Conservation (phyloP, 345 rosid species). For the Eucalyptus erythrocorys region DNA sequence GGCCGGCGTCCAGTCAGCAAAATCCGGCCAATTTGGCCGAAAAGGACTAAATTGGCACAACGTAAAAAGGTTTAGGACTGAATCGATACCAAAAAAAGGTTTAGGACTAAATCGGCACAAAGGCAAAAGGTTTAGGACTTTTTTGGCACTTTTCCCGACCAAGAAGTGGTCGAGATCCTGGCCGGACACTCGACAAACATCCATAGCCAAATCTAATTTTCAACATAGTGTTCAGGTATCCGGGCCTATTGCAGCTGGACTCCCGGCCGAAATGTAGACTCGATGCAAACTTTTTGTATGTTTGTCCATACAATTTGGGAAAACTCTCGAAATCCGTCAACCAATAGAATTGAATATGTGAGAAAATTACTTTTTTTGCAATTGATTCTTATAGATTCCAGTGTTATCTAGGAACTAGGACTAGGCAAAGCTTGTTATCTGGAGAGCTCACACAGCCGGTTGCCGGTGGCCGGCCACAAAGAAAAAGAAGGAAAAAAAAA, state of each 20-base stretch:
- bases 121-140: no score
- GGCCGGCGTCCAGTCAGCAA: no score
- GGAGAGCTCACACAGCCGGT: no score
- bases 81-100: no score
- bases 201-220: neutral
- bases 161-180: neutral
- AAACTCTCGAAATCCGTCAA: neutral
- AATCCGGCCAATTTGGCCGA: no score
- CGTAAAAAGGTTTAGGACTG: no score
- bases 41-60: no score
- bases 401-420: neutral
- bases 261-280: neutral
- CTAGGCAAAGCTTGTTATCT: neutral
- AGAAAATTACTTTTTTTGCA: neutral
- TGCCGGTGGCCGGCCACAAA: no score
- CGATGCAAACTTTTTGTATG: neutral
- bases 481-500: no score
- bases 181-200: neutral
- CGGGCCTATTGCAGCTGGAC: neutral
- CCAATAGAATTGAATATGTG: neutral
- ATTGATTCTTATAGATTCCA: neutral
- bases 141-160: no score
- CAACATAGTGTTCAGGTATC: neutral
- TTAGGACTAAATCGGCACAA: no score
- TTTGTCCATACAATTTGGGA: neutral